A percentile compares a stretch with the other conserved stretches of the same genome.
Conservation (phyloP, 2,329 filamentous ascomycete genomes). For the Tolypocladium endophyticum region DNA sequence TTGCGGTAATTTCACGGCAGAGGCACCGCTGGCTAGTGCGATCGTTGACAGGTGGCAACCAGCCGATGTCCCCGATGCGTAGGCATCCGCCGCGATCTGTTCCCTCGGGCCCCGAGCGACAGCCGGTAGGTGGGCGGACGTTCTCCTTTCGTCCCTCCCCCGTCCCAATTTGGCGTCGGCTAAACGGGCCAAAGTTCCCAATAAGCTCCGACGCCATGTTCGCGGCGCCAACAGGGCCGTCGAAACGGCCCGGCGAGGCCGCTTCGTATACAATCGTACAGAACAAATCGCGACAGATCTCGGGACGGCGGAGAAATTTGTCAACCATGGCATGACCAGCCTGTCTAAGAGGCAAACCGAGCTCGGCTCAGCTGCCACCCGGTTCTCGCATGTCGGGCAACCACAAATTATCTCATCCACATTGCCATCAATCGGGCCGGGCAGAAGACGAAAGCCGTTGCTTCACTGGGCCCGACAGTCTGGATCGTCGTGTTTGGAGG, state of each 20-base stretch:
- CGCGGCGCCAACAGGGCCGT: neutral
- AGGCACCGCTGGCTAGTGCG: neutral
- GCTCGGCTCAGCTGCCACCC: neutral
- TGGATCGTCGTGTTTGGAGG: neutral
- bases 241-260: neutral
- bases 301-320: neutral
- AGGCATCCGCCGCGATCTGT: neutral
- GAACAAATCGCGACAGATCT: neutral
- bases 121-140: neutral
- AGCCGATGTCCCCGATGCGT: neutral
- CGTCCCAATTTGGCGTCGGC: neutral
- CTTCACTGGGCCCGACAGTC: neutral
- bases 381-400: neutral
- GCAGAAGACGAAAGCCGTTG: neutral
- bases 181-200: neutral
- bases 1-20: neutral
- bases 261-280: neutral
- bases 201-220: neutral
- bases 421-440: neutral
- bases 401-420: neutral
- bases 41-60: neutral
- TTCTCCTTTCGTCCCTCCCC: neutral
- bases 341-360: neutral
- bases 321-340: neutral
- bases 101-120: neutral